Percentiles rank a stretch among this genome's conserved stretches.
Evolutionary conservation across 2,329 filamentous ascomycete species (phyloP).

Genomic region (Fusarium mundagurra): DNA sequence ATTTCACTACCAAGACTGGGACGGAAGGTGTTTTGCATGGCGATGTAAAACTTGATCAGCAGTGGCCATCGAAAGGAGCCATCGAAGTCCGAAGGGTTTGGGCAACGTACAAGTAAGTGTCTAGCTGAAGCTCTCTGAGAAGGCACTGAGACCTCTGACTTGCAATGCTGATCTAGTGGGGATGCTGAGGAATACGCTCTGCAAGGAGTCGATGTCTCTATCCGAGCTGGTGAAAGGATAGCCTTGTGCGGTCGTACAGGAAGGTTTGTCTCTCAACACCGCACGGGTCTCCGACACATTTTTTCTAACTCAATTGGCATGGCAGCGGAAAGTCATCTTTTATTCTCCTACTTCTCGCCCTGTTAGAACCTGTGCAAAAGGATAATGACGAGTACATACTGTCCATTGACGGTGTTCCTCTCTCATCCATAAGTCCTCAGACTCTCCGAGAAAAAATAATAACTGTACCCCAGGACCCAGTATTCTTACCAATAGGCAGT

Average conservation of each 20-base stretch:
- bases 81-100: neutral
- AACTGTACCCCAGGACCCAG: neutral
- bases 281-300: fast-evolving
- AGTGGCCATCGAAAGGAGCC: neutral
- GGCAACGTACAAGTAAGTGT: neutral
- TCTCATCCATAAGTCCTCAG: neutral
- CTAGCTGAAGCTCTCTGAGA: no score
- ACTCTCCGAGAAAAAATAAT: neutral
- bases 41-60: neutral
- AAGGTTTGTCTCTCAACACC: neutral
- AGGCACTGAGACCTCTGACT: neutral
- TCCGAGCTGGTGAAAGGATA: neutral
- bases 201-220: neutral
- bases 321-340: neutral
- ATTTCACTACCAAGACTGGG: neutral
- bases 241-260: neutral
- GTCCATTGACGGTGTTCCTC: neutral
- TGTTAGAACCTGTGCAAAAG: neutral
- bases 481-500: neutral
- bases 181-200: neutral
- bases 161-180: fast-evolving
- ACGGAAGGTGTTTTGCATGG: neutral
- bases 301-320: fast-evolving
- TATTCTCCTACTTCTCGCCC: neutral
- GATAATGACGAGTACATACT: neutral